Evolutionary conservation across 495 filamentous ascomycete species (phyloP).

Genomic region (Zalerion maritima): DNA sequence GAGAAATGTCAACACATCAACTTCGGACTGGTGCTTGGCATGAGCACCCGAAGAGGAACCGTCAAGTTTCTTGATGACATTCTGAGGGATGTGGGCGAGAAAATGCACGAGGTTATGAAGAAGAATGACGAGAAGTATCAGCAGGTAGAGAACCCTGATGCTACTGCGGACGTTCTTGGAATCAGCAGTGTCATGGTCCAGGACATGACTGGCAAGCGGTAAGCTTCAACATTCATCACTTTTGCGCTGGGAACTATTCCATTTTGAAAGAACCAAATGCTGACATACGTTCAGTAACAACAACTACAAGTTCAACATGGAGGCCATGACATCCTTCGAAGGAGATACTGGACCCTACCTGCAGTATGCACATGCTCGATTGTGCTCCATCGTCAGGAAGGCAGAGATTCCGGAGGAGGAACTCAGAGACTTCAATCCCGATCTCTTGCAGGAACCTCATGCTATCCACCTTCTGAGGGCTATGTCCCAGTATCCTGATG

Average conservation of each 20-base stretch:
- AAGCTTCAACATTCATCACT: constrained; percentile 5
- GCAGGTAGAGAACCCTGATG: constrained; percentile 42
- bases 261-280: no score
- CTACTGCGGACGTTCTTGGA: constrained; percentile 41
- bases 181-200: constrained; percentile 51
- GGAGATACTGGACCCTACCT: constrained; percentile 57
- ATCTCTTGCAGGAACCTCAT: constrained; percentile 42
- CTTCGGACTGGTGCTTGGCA: constrained; percentile 47
- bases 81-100: constrained; percentile 42
- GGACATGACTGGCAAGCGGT: constrained; percentile 52
- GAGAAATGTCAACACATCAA: constrained; percentile 44
- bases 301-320: constrained; percentile 49
- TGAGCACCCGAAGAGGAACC: constrained; percentile 47
- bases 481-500: constrained; percentile 50
- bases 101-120: constrained; percentile 52
- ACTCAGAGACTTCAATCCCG: constrained; percentile 39
- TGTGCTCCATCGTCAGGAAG: constrained; percentile 45
- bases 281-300: constrained; percentile 30
- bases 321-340: constrained; percentile 54
- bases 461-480: constrained; percentile 45
- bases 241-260: neutral
- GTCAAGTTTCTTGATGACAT: constrained; percentile 47
- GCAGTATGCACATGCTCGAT: constrained; percentile 52
- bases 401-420: constrained; percentile 37
- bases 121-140: constrained; percentile 45